Evolutionary conservation across 441 rosid species (phyloP).

Genomic region (Adansonia gregorii): DNA sequence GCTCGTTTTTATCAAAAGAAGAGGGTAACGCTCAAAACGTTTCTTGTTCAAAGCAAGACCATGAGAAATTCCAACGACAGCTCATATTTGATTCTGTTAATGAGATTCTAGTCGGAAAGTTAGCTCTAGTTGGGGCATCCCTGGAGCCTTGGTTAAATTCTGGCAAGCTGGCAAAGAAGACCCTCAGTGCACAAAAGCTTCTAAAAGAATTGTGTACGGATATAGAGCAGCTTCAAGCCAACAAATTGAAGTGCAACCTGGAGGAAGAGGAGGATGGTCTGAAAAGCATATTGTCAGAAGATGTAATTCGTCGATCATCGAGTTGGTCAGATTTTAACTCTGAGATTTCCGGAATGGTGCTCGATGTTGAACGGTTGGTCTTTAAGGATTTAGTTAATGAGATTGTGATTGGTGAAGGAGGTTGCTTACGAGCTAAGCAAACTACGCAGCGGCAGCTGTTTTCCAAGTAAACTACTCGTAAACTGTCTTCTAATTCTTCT

Average conservation of each 20-base stretch:
- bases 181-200: constrained; percentile 71
- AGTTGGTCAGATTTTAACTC: constrained; percentile 60
- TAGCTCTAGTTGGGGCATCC: constrained; percentile 42
- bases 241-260: constrained; percentile 42
- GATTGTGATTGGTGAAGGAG: constrained; percentile 60
- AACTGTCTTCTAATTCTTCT: constrained; percentile 24
- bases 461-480: constrained; percentile 39
- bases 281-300: constrained; percentile 61
- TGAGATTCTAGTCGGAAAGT: constrained; percentile 64
- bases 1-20: constrained; percentile 46
- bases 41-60: constrained; percentile 37
- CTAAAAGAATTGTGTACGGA: constrained; percentile 74
- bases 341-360: constrained; percentile 54
- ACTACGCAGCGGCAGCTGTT: constrained; percentile 63
- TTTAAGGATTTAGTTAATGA: constrained; percentile 86
- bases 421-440: constrained; percentile 39
- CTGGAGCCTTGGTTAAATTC: constrained; percentile 56
- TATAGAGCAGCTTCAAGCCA: constrained; percentile 61
- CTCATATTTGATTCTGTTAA: constrained; percentile 84
- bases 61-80: constrained; percentile 63
- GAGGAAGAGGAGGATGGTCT: constrained; percentile 64
- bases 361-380: constrained; percentile 71
- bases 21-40: constrained; percentile 37
- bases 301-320: constrained; percentile 49
- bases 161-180: constrained; percentile 51